Evolutionary conservation across 352 stramenopile species (phyloP), one percentile per base, ranked within the genome.

Genomic region (Stramenopiles sp.): DNA sequence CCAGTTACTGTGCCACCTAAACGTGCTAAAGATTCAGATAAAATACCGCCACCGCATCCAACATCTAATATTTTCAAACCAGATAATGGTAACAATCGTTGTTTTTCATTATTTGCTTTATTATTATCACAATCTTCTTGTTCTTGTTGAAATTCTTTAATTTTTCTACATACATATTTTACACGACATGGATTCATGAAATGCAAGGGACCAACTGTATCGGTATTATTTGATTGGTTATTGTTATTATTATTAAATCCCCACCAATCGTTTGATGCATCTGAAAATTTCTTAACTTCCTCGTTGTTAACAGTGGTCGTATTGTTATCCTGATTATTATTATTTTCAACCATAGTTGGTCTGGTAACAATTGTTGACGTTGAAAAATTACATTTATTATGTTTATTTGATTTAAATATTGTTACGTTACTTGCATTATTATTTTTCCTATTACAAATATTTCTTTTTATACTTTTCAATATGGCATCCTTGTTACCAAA

Each of bases 21-120:
- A 80, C 88, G 80, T 30, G 86, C 86, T 32, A 94, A 80, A 29
- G 84, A 89, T 77, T 92, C 87, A 1, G 86, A 90, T 0, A 93
- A 81, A 63, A 94, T 81, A 7, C 89, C 89, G 23, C 89, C 89
- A 32, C 89, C 89, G 83, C 89, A 94, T 63, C 88, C 89, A 53
- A 92, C 85, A 82, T 93, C 89, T 1, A 90, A 80, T 27, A 86
- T 84, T 32, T 79, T 80, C 7, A 85, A 73, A 31, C 81, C 85
- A 0, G 79, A 38, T 30, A 79, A 53, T 20, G 27, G 1, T 73
- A 27, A 32, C 7, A 53, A 13, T 13, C 30, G 13, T 43, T 31
- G 63, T 7, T 43, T 4, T 74, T 29, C 63, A 27, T 53, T 29
- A 79, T 63, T 79, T 30, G 1, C n/a, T 81, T 4, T 63, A 30